Evolutionary conservation across 257 asterid species (phyloP).

Genomic region (Voacanga thouarsii): DNA sequence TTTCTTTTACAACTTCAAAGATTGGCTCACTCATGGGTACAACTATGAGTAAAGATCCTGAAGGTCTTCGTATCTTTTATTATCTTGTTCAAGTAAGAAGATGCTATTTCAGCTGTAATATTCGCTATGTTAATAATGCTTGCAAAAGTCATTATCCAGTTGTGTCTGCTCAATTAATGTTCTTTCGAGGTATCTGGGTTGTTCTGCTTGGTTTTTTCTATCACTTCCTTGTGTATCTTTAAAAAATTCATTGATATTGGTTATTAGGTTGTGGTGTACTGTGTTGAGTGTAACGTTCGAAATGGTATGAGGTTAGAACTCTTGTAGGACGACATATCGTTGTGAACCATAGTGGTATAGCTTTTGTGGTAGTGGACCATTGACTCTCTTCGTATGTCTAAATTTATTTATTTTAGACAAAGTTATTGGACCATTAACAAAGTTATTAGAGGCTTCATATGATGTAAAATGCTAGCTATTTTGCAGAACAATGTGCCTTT

Average conservation of each 20-base stretch:
- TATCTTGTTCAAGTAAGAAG: conserved; percentile 88
- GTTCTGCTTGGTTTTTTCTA: not conserved
- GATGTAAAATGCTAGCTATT: too few relatives aligned
- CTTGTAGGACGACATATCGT: too few relatives aligned
- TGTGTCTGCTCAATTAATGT: not conserved
- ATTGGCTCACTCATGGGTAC: conserved; percentile 97
- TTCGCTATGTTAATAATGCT: not conserved
- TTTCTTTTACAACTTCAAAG: conserved; percentile 95
- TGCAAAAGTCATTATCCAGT: not conserved
- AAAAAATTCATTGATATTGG: not conserved
- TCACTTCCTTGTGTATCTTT: not conserved
- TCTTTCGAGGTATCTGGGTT: not conserved
- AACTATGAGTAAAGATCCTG: conserved; percentile 93
- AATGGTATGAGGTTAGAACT: not conserved
- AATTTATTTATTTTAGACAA: too few relatives aligned
- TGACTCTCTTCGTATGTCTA: too few relatives aligned
- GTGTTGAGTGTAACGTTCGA: not conserved
- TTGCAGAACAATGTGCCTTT: too few relatives aligned
- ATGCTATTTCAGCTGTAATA: not conserved
- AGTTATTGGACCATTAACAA: too few relatives aligned
- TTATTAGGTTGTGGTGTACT: not conserved
- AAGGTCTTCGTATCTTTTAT: conserved; percentile 85
- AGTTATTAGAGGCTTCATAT: too few relatives aligned
- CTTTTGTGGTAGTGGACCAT: too few relatives aligned
- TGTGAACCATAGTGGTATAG: too few relatives aligned